Conservation (phyloP, 78 protist species). For the Acrasis kona region DNA sequence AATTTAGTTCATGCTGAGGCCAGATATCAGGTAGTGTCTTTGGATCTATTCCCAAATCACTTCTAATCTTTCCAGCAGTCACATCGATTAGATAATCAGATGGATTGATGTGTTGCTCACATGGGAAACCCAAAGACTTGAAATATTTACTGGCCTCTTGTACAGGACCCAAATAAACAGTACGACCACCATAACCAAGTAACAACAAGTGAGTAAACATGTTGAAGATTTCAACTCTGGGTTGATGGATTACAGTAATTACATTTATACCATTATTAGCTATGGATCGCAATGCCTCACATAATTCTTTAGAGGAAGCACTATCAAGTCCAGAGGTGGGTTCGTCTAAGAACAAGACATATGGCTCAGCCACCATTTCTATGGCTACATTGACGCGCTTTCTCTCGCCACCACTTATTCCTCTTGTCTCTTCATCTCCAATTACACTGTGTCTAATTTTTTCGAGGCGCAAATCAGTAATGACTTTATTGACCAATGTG, state of each 20-base stretch:
- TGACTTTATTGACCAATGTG: too few species aligned
- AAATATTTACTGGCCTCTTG: neutral
- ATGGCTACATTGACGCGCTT: conserved; percentile 35
- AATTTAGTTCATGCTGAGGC: too few species aligned
- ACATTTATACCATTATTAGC: too few species aligned
- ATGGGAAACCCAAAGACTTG: neutral
- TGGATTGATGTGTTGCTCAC: neutral
- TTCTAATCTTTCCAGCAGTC: neutral
- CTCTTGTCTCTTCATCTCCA: too few species aligned
- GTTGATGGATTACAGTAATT: conserved; percentile 1
- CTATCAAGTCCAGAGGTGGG: too few species aligned
- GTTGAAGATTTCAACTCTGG: neutral
- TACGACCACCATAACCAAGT: conserved; percentile 1
- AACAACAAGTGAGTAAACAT: neutral
- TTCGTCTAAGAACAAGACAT: too few species aligned
- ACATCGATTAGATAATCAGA: neutral
- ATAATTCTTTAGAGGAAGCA: too few species aligned
- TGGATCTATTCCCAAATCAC: too few species aligned
- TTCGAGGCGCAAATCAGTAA: too few species aligned
- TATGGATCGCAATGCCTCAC: too few species aligned
- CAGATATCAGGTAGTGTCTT: neutral
- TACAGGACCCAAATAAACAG: neutral
- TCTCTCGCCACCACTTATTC: conserved; percentile 62
- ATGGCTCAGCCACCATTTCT: too few species aligned
- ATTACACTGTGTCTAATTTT: too few species aligned